These are phyloP conservation scores for Geranium rotundifolium DNA, from an alignment of 345 rosid genomes.

Conservation along the genomic window DNA sequence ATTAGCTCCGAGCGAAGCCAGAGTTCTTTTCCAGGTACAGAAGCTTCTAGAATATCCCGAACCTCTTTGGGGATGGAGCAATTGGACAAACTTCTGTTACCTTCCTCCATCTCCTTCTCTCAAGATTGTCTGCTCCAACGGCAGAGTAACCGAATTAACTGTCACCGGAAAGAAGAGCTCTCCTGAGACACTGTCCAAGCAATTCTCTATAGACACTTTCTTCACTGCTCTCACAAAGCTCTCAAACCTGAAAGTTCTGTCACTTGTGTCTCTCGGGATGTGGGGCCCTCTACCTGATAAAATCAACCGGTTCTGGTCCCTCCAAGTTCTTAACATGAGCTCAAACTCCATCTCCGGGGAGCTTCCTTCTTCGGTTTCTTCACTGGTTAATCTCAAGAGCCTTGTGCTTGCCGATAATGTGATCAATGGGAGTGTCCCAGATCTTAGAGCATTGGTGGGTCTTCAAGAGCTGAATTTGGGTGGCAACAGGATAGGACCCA, in stretches of 20 bases:
- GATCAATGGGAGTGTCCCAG: slow-evolving; percentile 54
- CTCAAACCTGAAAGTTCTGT: slow-evolving; percentile 42
- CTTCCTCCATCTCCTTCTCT: slow-evolving; percentile 54
- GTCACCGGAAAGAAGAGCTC: slow-evolving; percentile 52
- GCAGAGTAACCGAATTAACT: slow-evolving; percentile 45
- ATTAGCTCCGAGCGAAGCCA: slow-evolving; percentile 39
- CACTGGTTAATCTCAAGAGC: slow-evolving; percentile 38
- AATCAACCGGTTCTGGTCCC: slow-evolving; percentile 38
- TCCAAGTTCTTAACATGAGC: slow-evolving; percentile 47
- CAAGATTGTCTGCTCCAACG: slow-evolving; percentile 38
- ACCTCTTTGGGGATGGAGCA: slow-evolving; percentile 59
- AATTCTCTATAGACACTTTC: slow-evolving; percentile 51
- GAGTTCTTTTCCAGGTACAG: slow-evolving; percentile 44
- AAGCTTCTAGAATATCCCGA: slow-evolving; percentile 60
- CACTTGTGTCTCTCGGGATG: slow-evolving; percentile 63
- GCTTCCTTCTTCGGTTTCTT: slow-evolving; percentile 40
- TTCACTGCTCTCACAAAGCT: slow-evolving; percentile 61
- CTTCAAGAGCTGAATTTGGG: slow-evolving; percentile 53
- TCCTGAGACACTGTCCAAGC: slow-evolving; percentile 31
- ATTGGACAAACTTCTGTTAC: slow-evolving; percentile 65
- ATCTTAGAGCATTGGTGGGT: slow-evolving; percentile 29
- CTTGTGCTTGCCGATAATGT: slow-evolving; percentile 51
- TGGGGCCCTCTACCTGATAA: slow-evolving; percentile 68
- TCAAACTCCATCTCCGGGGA: slow-evolving; percentile 62
- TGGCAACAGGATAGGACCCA: slow-evolving; percentile 50